Evolutionary conservation across 2,329 filamentous ascomycete genomes (phyloP), one percentile per base, ranked within the genome.

Genomic region (Thyridium curvatum): DNA sequence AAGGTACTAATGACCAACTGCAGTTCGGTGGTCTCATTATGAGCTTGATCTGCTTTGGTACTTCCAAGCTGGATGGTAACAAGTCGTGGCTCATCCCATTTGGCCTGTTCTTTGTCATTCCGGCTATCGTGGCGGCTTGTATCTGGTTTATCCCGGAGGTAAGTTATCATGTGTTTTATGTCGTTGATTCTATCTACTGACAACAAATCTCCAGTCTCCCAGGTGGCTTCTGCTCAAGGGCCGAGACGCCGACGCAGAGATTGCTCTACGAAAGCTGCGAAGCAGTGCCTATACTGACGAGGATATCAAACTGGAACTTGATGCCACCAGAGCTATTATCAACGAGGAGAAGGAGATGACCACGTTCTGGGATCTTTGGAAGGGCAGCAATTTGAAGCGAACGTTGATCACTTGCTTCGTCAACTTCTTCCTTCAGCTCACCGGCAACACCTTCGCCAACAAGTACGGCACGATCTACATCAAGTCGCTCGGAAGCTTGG

Each of bases 41-140:
- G 39, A 52, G 49, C 40, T 28, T 34, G 18, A 34, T 56, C 45
- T 47, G 55, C 52, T 40, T 51, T 47, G 35, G 59, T 46, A 56
- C 55, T 37, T 40, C 54, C 47, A 32, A 52, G 2, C 36, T 60
- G 16, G 32, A 45, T 2, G 51, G 50, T 14, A 53, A 58, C 33
- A 46, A 47, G 2, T 52, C 59, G 3, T 66, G 54, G 50, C 42
- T 48, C 4, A 59, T 65, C 18, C 61, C 59, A 0, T 49, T 57
- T 5, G 58, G 59, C 0, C 42, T 61, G 1, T 62, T 61, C 47
- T 60, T 54, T 33, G 42, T 58, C 31, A 48, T 62, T 4, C 57
- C 59, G 4, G 38, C 44, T 12, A 51, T 60, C 17, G 44, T 63
- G 8, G 35, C 51, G 2, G 36, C 33, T 15, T 34, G 41, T 8